Conservation (phyloP, 2,329 filamentous ascomycete species). For the Stagonosporopsis rhizophila region DNA sequence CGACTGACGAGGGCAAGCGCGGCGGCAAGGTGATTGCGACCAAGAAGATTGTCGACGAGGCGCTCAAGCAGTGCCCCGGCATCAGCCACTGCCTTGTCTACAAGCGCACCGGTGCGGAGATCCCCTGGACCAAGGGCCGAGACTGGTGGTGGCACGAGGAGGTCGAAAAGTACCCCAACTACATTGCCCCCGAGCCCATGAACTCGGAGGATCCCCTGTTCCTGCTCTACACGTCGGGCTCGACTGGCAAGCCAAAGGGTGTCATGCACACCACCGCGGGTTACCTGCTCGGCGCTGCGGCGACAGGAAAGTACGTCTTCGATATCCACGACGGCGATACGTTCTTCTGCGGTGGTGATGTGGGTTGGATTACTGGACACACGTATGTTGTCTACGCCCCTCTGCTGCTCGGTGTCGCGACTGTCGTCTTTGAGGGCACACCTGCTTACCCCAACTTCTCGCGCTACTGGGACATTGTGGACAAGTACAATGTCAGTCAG, state of each 20-base stretch:
- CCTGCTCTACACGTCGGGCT: conserved; percentile 96
- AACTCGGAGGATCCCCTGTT: conserved; percentile 96
- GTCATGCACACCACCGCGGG: conserved; percentile 97
- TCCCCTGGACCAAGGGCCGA: conserved; percentile 87
- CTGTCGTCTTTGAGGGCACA: conserved; percentile 97
- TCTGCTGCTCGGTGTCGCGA: conserved; percentile 88
- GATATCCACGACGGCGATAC: conserved; percentile 93
- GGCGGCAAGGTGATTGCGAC: conserved; percentile 97
- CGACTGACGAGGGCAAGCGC: conserved; percentile 95
- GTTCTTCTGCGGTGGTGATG: conserved; percentile 98
- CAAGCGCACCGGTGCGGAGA: conserved; percentile 92
- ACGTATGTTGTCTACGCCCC: conserved; percentile 98
- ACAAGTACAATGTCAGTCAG: conserved; percentile 92
- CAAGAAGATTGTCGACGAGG: conserved; percentile 99
- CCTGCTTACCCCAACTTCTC: conserved; percentile 98
- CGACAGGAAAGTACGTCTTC: conserved; percentile 97
- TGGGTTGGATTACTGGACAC: conserved; percentile 99
- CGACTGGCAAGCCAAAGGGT: conserved; percentile 98
- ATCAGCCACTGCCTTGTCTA: conserved; percentile 87
- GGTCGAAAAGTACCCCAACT: conserved; percentile 93
- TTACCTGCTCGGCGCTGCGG: conserved; percentile 90
- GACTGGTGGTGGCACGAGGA: conserved; percentile 99
- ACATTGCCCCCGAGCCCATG: conserved; percentile 87
- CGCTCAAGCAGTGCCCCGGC: conserved; percentile 92
- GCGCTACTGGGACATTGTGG: conserved; percentile 98